phyloP scores from a whole-genome alignment of 148 eudicot species.

The Vaccinium vitisidaea region DNA sequence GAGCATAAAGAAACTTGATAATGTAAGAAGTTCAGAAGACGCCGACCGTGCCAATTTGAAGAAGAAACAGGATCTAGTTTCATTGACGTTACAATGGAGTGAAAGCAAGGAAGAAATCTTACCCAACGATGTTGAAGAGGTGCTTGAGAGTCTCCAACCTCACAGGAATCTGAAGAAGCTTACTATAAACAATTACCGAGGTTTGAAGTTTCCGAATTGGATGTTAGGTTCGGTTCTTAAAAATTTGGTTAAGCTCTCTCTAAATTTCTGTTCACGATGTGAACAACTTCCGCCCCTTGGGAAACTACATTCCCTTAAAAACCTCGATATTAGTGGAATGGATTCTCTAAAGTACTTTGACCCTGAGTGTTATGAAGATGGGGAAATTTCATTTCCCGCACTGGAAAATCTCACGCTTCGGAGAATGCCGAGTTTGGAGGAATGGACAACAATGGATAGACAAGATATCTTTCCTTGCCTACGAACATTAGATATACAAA shows the following conservation, averaged over 20 bases:
- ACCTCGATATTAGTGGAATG: neutral
- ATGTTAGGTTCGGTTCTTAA: neutral
- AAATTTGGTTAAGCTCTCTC: neutral
- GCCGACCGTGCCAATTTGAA: slow-evolving; percentile 5
- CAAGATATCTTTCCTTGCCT: neutral
- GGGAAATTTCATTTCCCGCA: neutral
- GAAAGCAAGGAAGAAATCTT: neutral
- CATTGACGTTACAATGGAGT: neutral
- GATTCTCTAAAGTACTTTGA: neutral
- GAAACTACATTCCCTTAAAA: neutral
- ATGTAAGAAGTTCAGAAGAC: neutral
- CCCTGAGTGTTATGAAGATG: neutral
- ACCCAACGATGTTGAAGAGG: neutral
- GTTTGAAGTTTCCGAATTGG: slow-evolving; percentile 10
- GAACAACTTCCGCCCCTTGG: neutral
- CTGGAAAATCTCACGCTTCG: neutral
- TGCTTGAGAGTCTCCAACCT: slow-evolving; percentile 14
- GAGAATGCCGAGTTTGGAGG: neutral
- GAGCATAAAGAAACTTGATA: neutral
- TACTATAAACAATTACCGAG: neutral
- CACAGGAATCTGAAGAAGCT: slow-evolving; percentile 5
- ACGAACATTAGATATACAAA: neutral
- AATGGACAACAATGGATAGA: neutral
- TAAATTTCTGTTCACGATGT: neutral
- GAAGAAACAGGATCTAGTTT: neutral